Evolutionary conservation across 2,329 filamentous ascomycete genomes (phyloP), one percentile per base, ranked within the genome.

Genomic region (Elsinoe australis): DNA sequence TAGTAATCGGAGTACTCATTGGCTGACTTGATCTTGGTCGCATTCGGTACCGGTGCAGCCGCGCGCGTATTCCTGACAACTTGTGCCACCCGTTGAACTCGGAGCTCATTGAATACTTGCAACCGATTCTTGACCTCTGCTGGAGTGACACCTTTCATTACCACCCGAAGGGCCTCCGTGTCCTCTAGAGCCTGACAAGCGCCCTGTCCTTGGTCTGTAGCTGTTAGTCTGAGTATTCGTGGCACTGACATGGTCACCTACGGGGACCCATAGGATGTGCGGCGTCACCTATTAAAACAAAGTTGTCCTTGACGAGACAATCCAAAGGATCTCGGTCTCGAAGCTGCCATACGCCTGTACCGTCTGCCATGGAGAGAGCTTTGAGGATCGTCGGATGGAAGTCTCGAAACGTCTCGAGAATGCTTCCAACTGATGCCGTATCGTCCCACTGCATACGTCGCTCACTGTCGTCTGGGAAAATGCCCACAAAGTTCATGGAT

Each of bases 151-250:
- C 24, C 24, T 18, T 42, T 42, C 12, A 42, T 14, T 6, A 31
- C 38, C 3, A 42, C 17, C 8, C 38, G 21, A 5, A 42, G 38
- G 14, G 38, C 38, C 29, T 42, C 38, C 21, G 38, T 24, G 29
- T 42, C 38, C 22, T 42, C 38, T 7, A 42, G 22, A 28, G 38
- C 38, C 17, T 42, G 38, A 29, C 38, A 42, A 14, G 38, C 38
- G n/a, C 38, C 38, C 18, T 42, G 38, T 14, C 38, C 38, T 29
- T 42, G 38, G 18, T 42, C 38, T 29, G 24, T 17, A 29, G 6
- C 17, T 17, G 34, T 38, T 2, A 31, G n/a, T 14, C n/a, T 12
- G 8, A 5, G n/a, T 10, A 12, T 10, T 17, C 7, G 2, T n/a
- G 10, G 2, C 18, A n/a, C 6, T 14, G 12, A 3, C n/a, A 18